Conservation (phyloP, 1,284 basidiomycete genomes). For the Pseudozyma tsukubaensis region DNA sequence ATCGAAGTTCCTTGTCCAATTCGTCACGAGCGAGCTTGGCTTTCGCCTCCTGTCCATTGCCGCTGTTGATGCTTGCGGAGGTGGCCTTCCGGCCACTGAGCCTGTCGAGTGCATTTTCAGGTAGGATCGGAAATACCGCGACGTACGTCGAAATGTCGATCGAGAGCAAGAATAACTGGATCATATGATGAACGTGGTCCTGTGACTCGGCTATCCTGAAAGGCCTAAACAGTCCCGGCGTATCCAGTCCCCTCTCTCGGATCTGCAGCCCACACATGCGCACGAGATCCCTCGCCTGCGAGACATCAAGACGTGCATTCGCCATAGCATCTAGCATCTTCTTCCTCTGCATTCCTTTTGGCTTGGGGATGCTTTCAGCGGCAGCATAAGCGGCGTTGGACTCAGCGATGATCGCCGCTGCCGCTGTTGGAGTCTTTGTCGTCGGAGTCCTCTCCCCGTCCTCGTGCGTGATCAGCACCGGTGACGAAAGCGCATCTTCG, state of each 20-base stretch:
- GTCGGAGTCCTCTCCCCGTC: not conserved
- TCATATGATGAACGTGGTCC: conserved; percentile 37
- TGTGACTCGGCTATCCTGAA: conserved; percentile 53
- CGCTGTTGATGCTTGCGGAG: not conserved
- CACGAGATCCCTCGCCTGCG: conserved; percentile 27
- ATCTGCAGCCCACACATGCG: conserved; percentile 48
- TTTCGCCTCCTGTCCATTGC: conserved; percentile 3
- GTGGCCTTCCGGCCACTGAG: conserved; percentile 9
- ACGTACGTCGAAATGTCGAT: conserved; percentile 48
- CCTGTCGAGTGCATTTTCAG: conserved; percentile 30
- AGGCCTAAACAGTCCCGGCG: conserved; percentile 55
- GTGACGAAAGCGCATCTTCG: not conserved
- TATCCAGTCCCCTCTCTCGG: conserved; percentile 54
- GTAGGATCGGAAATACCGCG: conserved; percentile 43
- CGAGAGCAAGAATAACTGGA: conserved; percentile 56
- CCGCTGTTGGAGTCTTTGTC: conserved; percentile 16
- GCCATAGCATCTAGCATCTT: conserved; percentile 44
- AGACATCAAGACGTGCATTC: conserved; percentile 42
- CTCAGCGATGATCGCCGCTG: conserved; percentile 40
- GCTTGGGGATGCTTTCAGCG: conserved; percentile 20
- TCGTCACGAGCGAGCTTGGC: conserved; percentile 24
- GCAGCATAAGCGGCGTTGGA: conserved; percentile 33
- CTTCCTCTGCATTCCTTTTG: conserved; percentile 15
- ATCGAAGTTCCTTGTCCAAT: conserved; percentile 47
- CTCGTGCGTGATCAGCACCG: not conserved